Evolutionary conservation across 192 early-diverging fungal genomes (phyloP).

Genomic region (Dissophora ornata): DNA sequence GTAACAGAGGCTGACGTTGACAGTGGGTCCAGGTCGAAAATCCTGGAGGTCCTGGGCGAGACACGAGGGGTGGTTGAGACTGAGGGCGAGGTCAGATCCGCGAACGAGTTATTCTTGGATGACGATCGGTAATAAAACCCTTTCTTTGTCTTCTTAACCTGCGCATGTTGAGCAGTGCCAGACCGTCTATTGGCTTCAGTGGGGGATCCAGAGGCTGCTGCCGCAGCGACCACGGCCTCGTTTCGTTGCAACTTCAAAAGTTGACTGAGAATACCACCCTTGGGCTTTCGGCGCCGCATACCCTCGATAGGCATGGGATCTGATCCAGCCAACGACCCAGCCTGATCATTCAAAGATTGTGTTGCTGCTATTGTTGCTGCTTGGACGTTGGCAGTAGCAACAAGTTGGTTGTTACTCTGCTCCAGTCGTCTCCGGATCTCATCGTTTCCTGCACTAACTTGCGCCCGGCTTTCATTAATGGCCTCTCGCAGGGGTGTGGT

Average conservation of each 20-base stretch:
- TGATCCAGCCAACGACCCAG: no score
- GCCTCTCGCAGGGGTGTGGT: no score
- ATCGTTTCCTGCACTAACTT: no score
- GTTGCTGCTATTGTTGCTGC: no score
- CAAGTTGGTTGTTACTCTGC: no score
- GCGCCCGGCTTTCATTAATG: no score
- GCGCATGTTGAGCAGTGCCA: not conserved
- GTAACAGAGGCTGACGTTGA: no score
- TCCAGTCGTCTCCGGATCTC: no score
- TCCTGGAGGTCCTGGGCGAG: constrained; percentile 32
- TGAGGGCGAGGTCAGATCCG: constrained; percentile 13
- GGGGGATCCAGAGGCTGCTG: not conserved
- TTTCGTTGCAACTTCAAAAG: constrained; percentile 36
- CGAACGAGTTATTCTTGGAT: constrained; percentile 27
- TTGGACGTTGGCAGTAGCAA: no score
- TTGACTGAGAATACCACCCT: constrained; percentile 48
- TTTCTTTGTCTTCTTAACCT: constrained; percentile 33
- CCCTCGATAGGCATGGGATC: no score
- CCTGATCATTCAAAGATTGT: no score
- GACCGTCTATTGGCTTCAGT: not conserved
- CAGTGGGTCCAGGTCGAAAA: constrained; percentile 11
- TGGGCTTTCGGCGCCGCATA: constrained; percentile 23
- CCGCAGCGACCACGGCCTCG: constrained; percentile 13
- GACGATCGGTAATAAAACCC: constrained; percentile 33
- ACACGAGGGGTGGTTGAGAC: constrained; percentile 22